Base-by-base conservation (phyloP, 768 basidiomycete species). In the Hericium erinaceus region DNA sequence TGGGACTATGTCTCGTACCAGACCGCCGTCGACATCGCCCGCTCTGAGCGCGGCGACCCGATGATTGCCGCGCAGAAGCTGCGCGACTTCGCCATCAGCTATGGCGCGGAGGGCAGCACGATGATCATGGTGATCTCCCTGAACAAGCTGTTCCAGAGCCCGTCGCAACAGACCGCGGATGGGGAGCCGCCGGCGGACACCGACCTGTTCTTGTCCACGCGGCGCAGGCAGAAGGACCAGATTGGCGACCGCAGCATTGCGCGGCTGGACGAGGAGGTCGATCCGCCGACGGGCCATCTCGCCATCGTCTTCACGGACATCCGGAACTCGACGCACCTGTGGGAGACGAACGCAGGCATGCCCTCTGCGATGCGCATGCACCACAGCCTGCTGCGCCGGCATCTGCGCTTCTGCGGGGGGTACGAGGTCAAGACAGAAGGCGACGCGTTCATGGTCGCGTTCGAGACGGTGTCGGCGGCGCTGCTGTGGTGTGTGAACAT, bases 361-460 rank as follows among this genome's bases (percentile, higher is more conserved):
- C 84, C 88, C 20, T 88, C 87, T 0, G 94, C 95, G 3, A 95
- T 97, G 79, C 83, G 84, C 26, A 71, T 93, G 63, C 97, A 99
- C 72, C 95, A 98, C 68, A 78, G 74, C 53, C 77, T 98, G 22
- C 78, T 98, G 49, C 84, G 97, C 20, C 80, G 95, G 6, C 85
- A 88, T 59, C 74, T 98, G 37, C 83, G 95, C 28, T 77, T 88
- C 44, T 95, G 94, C 65, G 94, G 94, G 28, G 97, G 97, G 1
- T 99, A 98, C 70, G 93, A 98, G 73, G 95, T 98, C 66, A 99
- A 99, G 74, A 99, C 97, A 11, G 97, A 99, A 84, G 97, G 97
- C 28, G 97, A 98, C 66, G 85, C 95, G 0, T 99, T 99, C 77
- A 95, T 99, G 90, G 94, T 94, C 55, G 92, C 95, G 20, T 99